These are phyloP conservation scores for Agrocybe chaxingu DNA, from an alignment of 768 basidiomycete genomes.

Conservation along the genomic window DNA sequence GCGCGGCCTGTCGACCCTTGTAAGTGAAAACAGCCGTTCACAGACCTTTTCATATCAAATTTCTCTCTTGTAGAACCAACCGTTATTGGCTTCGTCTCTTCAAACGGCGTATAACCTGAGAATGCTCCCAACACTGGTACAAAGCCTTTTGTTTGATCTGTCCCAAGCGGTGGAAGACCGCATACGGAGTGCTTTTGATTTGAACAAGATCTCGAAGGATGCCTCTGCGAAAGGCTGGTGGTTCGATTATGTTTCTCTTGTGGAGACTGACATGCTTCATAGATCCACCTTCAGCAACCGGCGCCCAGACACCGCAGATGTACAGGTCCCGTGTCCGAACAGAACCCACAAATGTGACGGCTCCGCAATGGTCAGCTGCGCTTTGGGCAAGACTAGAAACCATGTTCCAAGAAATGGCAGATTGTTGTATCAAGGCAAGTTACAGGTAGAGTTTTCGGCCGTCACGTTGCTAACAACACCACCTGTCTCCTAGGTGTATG, in stretches of 20 bases:
- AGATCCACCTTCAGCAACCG: conserved; percentile 17
- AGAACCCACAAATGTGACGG: conserved; percentile 86
- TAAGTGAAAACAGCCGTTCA: conserved; percentile 33
- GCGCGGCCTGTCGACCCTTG: conserved; percentile 71
- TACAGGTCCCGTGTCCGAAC: conserved; percentile 87
- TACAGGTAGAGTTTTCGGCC: neutral
- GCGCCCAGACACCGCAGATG: conserved; percentile 38
- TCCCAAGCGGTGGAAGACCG: conserved; percentile 81
- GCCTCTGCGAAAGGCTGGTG: conserved; percentile 69
- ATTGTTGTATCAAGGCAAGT: conserved; percentile 82
- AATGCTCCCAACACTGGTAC: conserved; percentile 79
- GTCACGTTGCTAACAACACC: neutral
- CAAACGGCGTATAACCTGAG: conserved; percentile 95
- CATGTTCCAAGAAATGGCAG: conserved; percentile 86
- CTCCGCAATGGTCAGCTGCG: conserved; percentile 80
- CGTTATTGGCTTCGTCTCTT: conserved; percentile 86
- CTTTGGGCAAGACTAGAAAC: conserved; percentile 80
- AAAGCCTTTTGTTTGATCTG: conserved; percentile 73
- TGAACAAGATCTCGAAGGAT: conserved; percentile 83
- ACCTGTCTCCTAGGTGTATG: conserved; percentile 67
- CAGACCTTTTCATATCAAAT: neutral
- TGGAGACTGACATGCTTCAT: neutral
- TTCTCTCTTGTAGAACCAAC: conserved; percentile 64
- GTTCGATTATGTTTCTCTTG: conserved; percentile 9
- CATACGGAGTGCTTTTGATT: conserved; percentile 82